Evolutionary conservation across 139 green algal genomes (phyloP), one percentile per base, ranked within the genome.

Genomic region (Eudorina sp.): DNA sequence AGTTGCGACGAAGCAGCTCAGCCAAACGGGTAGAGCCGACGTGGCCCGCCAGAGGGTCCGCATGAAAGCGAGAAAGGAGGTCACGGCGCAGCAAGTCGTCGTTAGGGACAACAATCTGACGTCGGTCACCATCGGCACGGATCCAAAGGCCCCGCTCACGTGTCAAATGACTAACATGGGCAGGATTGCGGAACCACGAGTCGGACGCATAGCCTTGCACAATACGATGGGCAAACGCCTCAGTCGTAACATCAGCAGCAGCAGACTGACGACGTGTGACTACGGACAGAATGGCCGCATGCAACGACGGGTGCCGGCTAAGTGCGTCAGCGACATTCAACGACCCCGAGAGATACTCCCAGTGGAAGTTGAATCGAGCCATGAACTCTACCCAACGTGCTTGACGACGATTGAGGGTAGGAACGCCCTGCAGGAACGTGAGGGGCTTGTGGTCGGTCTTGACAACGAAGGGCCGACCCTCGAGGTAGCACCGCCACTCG

Each of bases 391-490:
- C 46, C 74, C 74, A 82, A n/a, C 46, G 46, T 5, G 76, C 76
- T 27, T 76, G 58, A 11, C 79, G 25, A 2, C 40, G 79, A 27
- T 16, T 73, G 0, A 85, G 55, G 36, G 21, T 41, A 1, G 31
- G 31, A 27, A 41, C 38, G 11, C 21, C 16, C 43, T 53, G n/a
- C 34, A 72, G 53, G 38, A 48, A 72, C 25, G 16, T 77, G 0
- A 77, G 80, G 16, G 80, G 60, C 3, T 86, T 53, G 13, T 86
- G 60, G n/a, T 76, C 62, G 16, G 80, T 86, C 43, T 77, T 72
- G 4, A 86, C 8, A 0, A 18, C 48, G 0, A 78, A 40, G 3
- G 29, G 43, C 3, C 9, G 6, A 13, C 80, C 62, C 29, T 86
- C 51, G 11, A 86, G 80, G 43, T 78, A 77, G 51, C 62, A 77